These are phyloP conservation scores for Aristolochia fimbriata DNA, from an alignment of 164 flowering plant genomes.

Conservation along the genomic window DNA sequence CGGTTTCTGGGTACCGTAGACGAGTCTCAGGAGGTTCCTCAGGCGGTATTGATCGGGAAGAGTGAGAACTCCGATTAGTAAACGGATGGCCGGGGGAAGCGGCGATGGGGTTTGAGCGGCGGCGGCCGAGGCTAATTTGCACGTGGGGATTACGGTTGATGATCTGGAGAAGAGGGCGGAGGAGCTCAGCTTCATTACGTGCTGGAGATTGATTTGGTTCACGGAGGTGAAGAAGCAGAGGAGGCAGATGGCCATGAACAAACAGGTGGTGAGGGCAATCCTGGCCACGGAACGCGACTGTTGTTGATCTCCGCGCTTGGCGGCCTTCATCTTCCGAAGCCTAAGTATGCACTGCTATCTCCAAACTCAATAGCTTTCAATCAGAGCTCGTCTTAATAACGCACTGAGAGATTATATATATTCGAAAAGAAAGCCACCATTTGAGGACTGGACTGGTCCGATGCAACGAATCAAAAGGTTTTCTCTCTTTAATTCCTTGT, in stretches of 20 bases:
- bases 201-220: slow-evolving; percentile 49
- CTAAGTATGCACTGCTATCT: no score
- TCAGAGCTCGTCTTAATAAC: no score
- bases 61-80: slow-evolving; percentile 65
- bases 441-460: no score
- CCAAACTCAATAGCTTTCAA: no score
- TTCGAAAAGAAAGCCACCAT: no score
- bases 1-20: slow-evolving; percentile 55
- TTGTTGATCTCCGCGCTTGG: no score
- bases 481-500: no score
- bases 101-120: slow-evolving; percentile 2
- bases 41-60: slow-evolving; percentile 64
- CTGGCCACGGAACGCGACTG: not conserved
- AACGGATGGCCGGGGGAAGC: slow-evolving; percentile 25
- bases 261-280: slow-evolving; percentile 25
- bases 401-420: no score
- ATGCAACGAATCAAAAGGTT: no score
- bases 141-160: no score
- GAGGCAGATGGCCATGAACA: slow-evolving; percentile 46
- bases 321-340: no score
- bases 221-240: slow-evolving; percentile 58
- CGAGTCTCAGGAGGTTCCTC: slow-evolving; percentile 63
- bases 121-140: no score
- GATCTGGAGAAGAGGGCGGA: slow-evolving; percentile 27
- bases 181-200: slow-evolving; percentile 25